Base-by-base conservation (phyloP, 2,329 filamentous ascomycete species). In the Talaromyces sp. region DNA sequence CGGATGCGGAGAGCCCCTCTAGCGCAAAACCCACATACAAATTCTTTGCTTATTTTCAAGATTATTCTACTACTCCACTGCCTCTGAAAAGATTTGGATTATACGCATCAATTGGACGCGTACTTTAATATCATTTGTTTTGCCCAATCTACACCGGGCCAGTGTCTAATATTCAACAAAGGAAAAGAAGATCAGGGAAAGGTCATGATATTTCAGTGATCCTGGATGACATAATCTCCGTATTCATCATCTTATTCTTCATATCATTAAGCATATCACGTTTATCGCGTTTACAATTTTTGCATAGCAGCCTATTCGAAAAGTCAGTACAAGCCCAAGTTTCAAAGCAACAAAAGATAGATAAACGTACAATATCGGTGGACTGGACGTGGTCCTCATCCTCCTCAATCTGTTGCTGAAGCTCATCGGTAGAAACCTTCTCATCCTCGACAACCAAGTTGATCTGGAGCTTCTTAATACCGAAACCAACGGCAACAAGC, bases 381-480 rank as follows among this genome's bases (percentile, higher is more conserved):
- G 93, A 97, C 88, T 99, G 95, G 77, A 99, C 93, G 80, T 92
- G 90, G 79, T 99, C 95, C 85, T 98, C 95, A 74, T 93, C 87
- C 72, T 87, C 91, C 76, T 87, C 86, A 75, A 98, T 96, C 84
- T 91, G 76, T 78, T 92, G 88, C 86, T 97, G 88, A 72, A 99
- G 89, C 69, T 97, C 94, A 73, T 90, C 87, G 70, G 91, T 80
- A 71, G 91, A 93, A 77, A 99, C 81, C 88, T 97, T 97, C 72
- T 98, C 94, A 79, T 99, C 95, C 86, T 98, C 95, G 70, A 98
- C 84, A 74, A 98, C 93, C 73, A 98, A 82, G 89, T 92, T 98
- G 85, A 99, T 96, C 87, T 98, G 94, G 70, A 99, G 89, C 88
- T 98, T 98, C 87, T 91, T 95, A 86, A 99, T 96, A 86, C 95